A percentile compares a stretch with the other conserved stretches of the same genome.
Conservation (phyloP, 2,329 filamentous ascomycete genomes). For the Calonectria naviculata region DNA sequence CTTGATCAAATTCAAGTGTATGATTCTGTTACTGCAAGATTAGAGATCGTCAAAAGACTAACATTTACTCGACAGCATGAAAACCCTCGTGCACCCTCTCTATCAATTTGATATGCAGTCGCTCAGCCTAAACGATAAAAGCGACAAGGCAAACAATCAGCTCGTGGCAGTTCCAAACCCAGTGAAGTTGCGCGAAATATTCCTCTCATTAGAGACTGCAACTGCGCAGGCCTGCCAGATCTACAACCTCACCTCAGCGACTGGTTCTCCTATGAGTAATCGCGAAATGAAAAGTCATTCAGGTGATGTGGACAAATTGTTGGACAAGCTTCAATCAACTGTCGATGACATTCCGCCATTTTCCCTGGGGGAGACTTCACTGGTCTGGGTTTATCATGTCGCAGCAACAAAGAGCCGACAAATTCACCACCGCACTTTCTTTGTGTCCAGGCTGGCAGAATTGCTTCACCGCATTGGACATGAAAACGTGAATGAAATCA, state of each 20-base stretch:
- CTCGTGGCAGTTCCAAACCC: background rate
- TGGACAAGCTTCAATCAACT: background rate
- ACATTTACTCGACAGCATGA: background rate
- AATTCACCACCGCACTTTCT: background rate
- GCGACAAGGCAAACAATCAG: background rate
- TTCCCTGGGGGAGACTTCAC: background rate
- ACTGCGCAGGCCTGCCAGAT: background rate
- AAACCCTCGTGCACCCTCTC: background rate
- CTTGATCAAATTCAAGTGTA: conserved; percentile 4
- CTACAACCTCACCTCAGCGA: background rate
- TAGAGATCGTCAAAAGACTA: background rate
- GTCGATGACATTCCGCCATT: background rate
- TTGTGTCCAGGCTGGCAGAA: background rate
- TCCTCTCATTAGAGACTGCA: background rate
- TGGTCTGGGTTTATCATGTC: background rate
- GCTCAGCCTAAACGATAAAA: background rate
- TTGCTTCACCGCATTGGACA: background rate
- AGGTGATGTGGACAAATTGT: background rate
- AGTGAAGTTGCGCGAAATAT: background rate
- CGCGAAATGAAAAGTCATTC: background rate
- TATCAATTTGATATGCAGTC: conserved; percentile 7
- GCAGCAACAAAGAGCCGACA: background rate
- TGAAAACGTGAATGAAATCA: background rate
- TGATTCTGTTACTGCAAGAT: background rate
- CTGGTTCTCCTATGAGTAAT: background rate